These are phyloP conservation scores for Trichoderma gamsii DNA, from an alignment of 495 filamentous ascomycete genomes.

Conservation along the genomic window DNA sequence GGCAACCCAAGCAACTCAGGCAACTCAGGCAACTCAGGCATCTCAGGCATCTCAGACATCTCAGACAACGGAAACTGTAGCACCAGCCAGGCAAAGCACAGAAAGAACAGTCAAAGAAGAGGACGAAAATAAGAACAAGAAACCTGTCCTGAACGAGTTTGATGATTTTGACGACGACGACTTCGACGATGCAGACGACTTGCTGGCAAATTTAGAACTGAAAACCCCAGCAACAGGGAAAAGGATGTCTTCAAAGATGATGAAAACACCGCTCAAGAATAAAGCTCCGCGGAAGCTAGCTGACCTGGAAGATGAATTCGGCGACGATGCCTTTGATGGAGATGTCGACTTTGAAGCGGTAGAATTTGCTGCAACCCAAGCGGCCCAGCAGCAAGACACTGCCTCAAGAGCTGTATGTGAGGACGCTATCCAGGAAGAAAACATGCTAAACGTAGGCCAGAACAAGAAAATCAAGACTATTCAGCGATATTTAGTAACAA, in stretches of 20 bases:
- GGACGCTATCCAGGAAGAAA: constrained; percentile 23
- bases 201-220: constrained; percentile 46
- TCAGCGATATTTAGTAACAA: constrained; percentile 74
- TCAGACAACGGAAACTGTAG: background rate
- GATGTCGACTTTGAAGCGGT: constrained; percentile 63
- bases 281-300: constrained; percentile 15
- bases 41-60: constrained; percentile 4
- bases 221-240: background rate
- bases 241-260: background rate
- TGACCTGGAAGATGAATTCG: constrained; percentile 33
- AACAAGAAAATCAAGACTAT: constrained; percentile 54
- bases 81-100: background rate
- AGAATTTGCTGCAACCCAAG: constrained; percentile 54
- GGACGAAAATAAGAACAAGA: background rate
- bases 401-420: constrained; percentile 46
- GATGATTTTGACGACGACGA: constrained; percentile 60
- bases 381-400: constrained; percentile 20
- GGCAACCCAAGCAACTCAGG: constrained; percentile 11
- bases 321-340: constrained; percentile 58
- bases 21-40: constrained; percentile 2
- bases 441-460: constrained; percentile 42
- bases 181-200: constrained; percentile 50
- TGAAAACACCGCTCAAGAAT: background rate
- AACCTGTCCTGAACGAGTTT: constrained; percentile 39
- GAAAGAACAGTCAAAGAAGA: background rate